A percentile compares a stretch with the other conserved stretches of the same genome.
Evolutionary conservation across 2,329 filamentous ascomycete genomes (phyloP).

Genomic region (Drechslerella coelobrocha): DNA sequence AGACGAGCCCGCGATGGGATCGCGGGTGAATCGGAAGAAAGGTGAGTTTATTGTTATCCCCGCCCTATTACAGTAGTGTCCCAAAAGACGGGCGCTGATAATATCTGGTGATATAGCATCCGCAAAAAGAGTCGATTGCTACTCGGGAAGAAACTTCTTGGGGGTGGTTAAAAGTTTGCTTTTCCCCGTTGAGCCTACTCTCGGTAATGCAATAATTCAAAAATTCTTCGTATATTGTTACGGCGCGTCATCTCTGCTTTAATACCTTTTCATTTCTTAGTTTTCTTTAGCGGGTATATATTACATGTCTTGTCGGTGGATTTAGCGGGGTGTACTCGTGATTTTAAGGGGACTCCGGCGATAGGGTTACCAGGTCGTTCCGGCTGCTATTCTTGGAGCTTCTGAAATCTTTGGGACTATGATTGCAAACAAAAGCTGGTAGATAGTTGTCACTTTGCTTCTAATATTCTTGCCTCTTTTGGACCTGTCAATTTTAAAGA

Average conservation of each 20-base stretch:
- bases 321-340: conserved; percentile 9
- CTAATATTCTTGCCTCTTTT: too few relatives aligned
- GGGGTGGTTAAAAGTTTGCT: neutral
- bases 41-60: too few relatives aligned
- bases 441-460: too few relatives aligned
- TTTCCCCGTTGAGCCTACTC: neutral
- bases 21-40: conserved; percentile 55
- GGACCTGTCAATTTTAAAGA: too few relatives aligned
- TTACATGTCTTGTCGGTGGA: conserved; percentile 3
- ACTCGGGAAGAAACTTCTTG: conserved; percentile 55
- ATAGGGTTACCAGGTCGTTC: neutral
- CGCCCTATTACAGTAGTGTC: neutral
- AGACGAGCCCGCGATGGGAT: conserved; percentile 51
- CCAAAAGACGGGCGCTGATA: conserved; percentile 17
- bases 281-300: conserved; percentile 23
- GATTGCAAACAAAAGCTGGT: too few relatives aligned
- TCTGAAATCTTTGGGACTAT: neutral
- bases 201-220: neutral
- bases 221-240: conserved; percentile 3
- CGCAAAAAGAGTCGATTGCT: conserved; percentile 56
- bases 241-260: neutral
- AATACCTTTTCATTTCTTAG: too few relatives aligned
- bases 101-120: conserved; percentile 47
- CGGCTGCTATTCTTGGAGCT: neutral
- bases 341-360: too few relatives aligned